Evolutionary conservation across 768 basidiomycete species (phyloP).

Genomic region (Mycena albidolilacea): DNA sequence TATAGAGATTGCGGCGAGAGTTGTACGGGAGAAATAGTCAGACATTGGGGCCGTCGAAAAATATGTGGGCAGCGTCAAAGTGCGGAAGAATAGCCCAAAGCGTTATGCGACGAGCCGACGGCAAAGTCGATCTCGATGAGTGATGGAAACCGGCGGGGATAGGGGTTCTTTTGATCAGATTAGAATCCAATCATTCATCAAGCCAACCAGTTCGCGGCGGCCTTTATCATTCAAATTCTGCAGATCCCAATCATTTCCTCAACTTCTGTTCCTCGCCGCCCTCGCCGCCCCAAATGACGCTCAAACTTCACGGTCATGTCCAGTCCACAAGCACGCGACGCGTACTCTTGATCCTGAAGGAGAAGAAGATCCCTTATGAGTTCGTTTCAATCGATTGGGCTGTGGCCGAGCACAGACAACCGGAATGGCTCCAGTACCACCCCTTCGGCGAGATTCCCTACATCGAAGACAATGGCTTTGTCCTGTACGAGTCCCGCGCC

Average conservation of each 20-base stretch:
- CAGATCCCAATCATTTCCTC: too few species aligned
- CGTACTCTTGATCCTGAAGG: conserved; percentile 23
- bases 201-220: neutral
- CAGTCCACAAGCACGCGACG: conserved; percentile 21
- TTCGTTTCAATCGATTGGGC: conserved; percentile 9
- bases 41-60: conserved; percentile 6
- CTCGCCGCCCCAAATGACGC: neutral
- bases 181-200: neutral
- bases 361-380: conserved; percentile 33
- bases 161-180: neutral
- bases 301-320: conserved; percentile 19
- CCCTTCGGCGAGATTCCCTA: conserved; percentile 27
- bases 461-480: conserved; percentile 61
- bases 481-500: conserved; percentile 65
- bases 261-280: too few species aligned
- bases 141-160: too few species aligned
- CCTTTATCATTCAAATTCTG: conserved; percentile 1
- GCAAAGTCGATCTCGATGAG: too few species aligned
- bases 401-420: conserved; percentile 13
- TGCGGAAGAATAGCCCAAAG: too few species aligned
- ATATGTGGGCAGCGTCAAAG: neutral
- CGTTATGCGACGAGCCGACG: too few species aligned
- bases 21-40: conserved; percentile 15
- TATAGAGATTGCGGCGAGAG: conserved; percentile 18
- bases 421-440: conserved; percentile 12